Percentiles rank a stretch among this genome's conserved stretches.
Conservation (phyloP, 352 stramenopile genomes). For the Pythium monospermum region DNA sequence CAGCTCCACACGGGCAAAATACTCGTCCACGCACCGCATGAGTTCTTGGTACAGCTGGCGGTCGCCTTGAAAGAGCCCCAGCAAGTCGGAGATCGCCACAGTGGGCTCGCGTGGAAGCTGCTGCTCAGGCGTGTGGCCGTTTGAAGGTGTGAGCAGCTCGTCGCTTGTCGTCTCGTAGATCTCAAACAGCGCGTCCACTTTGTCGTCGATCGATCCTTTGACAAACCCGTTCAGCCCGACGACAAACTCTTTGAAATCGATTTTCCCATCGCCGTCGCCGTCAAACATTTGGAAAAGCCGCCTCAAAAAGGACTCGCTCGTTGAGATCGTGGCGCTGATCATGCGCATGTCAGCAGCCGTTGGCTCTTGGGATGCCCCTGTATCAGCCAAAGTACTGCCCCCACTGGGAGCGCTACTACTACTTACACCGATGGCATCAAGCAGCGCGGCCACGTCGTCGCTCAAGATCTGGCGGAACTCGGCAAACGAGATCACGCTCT, state of each 20-base stretch:
- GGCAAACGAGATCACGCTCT: slow-evolving; percentile 35
- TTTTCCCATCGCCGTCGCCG: slow-evolving; percentile 34
- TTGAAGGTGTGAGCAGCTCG: background rate
- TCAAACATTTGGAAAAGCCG: slow-evolving; percentile 42
- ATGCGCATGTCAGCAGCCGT: slow-evolving; percentile 19
- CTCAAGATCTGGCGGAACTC: slow-evolving; percentile 39
- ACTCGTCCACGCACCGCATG: slow-evolving; percentile 42
- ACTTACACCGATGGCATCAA: slow-evolving; percentile 19
- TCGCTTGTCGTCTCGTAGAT: slow-evolving; percentile 17
- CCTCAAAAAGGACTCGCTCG: slow-evolving; percentile 37
- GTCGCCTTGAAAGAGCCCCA: slow-evolving; percentile 41
- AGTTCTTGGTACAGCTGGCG: slow-evolving; percentile 39
- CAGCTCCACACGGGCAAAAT: slow-evolving; percentile 38
- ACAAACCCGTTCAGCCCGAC: slow-evolving; percentile 40
- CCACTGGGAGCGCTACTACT: too few relatives aligned
- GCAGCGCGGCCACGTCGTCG: slow-evolving; percentile 25
- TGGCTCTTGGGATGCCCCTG: background rate
- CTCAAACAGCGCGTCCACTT: slow-evolving; percentile 37
- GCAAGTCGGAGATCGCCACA: slow-evolving; percentile 36
- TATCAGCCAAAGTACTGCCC: too few relatives aligned
- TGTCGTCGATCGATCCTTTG: slow-evolving; percentile 33
- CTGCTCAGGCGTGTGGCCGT: background rate
- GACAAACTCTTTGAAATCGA: slow-evolving; percentile 51
- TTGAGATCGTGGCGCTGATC: slow-evolving; percentile 39
- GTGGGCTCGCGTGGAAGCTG: slow-evolving; percentile 7